phyloP scores from a whole-genome alignment of 2,329 filamentous ascomycete species.

The Huntiella bhutanensis region DNA sequence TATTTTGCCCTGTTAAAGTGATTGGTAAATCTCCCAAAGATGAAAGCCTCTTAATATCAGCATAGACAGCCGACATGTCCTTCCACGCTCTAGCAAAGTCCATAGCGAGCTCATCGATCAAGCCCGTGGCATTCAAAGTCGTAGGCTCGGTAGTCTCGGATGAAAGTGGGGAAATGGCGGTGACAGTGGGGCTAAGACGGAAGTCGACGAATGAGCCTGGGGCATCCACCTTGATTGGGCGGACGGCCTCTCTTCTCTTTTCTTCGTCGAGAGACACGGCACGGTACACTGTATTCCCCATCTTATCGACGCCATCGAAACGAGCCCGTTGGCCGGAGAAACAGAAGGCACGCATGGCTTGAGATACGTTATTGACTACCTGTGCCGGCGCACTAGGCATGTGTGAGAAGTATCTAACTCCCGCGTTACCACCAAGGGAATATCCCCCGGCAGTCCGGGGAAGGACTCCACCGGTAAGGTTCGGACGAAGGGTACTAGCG shows the following conservation, averaged over 20 bases:
- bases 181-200: constrained; percentile 71
- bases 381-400: constrained; percentile 69
- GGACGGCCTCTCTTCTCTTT: constrained; percentile 9
- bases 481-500: constrained; percentile 72
- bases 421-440: constrained; percentile 33
- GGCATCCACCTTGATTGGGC: constrained; percentile 32
- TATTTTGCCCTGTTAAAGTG: constrained; percentile 44
- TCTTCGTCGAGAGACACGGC: constrained; percentile 58
- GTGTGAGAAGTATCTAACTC: constrained; percentile 75
- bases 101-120: constrained; percentile 66
- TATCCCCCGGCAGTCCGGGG: constrained; percentile 85
- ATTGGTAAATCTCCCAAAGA: constrained; percentile 70
- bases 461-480: constrained; percentile 72
- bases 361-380: constrained; percentile 86
- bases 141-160: constrained; percentile 27
- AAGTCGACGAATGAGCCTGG: constrained; percentile 82
- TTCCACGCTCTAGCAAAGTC: constrained; percentile 79
- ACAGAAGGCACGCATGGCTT: constrained; percentile 79
- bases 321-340: constrained; percentile 77
- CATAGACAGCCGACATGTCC: constrained; percentile 60
- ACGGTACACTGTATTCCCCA: constrained; percentile 63
- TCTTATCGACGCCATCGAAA: constrained; percentile 58
- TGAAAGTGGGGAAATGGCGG: constrained; percentile 58
- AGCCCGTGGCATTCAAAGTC: constrained; percentile 61
- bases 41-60: constrained; percentile 63